Evolutionary conservation across 2,329 filamentous ascomycete genomes (phyloP), one percentile per base, ranked within the genome.

Genomic region (Trichophyton rubrum): DNA sequence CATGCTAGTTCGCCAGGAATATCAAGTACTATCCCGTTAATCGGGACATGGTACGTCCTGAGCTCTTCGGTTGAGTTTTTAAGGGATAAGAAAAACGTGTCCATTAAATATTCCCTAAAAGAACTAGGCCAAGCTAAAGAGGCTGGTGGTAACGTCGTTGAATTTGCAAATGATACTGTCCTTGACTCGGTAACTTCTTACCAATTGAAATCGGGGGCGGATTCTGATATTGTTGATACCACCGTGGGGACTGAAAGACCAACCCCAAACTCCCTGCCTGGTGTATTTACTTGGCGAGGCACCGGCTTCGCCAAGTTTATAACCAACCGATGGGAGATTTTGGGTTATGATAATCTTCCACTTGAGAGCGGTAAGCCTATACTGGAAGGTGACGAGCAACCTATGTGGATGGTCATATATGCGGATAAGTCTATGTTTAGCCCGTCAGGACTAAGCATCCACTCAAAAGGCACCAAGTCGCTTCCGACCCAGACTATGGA

Each of bases 231-330:
- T 6, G n/a, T 55, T 20, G 51, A 35, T 33, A 55, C 51, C 51
- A 55, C 27, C 15, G 51, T n/a, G 6, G 51, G 51, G 27, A 55
- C 27, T 9, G 51, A 55, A 17, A 33, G 51, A 35, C 27, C 51
- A 13, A 55, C 27, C 3, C 51, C 51, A 33, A 55, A 55, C 27
- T 55, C 30, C n/a, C 51, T 35, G 3, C 51, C 51, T 8, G 51
- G 51, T 7, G 33, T 27, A 9, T 33, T 55, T 5, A 55, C 51
- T 55, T 55, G 51, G 51, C 51, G n/a, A 55, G 51, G 51, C 27
- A 55, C 51, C 51, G 51, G 51, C n/a, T 55, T 55, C 27, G 15
- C 15, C 51, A 55, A 55, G 51, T 55, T 55, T 35, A n/a, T 55
- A 17, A 55, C 15, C 51, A 55, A 35, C 30, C 51, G 51, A 11